A percentile compares a stretch with the other conserved stretches of the same genome.
These are phyloP conservation scores for Talaromyces ruber DNA, from an alignment of 495 filamentous ascomycete species.

Conservation along the genomic window DNA sequence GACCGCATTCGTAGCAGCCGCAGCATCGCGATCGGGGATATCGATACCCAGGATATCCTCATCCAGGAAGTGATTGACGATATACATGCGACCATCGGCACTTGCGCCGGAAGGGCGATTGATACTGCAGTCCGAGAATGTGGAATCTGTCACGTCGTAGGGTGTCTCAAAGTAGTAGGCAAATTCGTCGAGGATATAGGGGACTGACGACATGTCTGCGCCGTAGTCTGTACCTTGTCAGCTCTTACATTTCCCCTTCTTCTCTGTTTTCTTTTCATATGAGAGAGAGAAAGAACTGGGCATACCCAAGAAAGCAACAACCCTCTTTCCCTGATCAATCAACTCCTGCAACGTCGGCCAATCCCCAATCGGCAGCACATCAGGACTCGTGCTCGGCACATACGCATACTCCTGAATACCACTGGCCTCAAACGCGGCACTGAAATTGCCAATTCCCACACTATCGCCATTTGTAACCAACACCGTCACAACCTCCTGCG, in stretches of 20 bases:
- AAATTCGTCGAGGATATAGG: constrained; percentile 65
- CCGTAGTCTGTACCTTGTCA: constrained; percentile 31
- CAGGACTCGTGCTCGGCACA: constrained; percentile 27
- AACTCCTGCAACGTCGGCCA: constrained; percentile 61
- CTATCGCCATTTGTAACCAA: constrained; percentile 61
- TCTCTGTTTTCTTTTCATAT: no score
- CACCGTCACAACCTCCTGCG: constrained; percentile 61
- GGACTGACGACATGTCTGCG: constrained; percentile 32
- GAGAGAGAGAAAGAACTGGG: constrained; percentile 5
- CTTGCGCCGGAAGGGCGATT: constrained; percentile 48
- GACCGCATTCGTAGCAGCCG: constrained; percentile 48
- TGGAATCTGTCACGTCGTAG: constrained; percentile 47
- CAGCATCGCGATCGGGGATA: constrained; percentile 46
- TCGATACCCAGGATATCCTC: constrained; percentile 35
- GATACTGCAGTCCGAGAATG: constrained; percentile 46
- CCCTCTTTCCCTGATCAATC: constrained; percentile 49
- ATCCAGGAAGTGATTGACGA: constrained; percentile 42
- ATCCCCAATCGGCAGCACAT: constrained; percentile 20
- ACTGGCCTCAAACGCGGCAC: constrained; percentile 39
- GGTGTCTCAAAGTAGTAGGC: constrained; percentile 63
- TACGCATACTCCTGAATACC: constrained; percentile 54
- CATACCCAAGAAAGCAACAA: constrained; percentile 54
- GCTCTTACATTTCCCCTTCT: neutral
- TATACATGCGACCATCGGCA: constrained; percentile 44
- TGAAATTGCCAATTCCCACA: constrained; percentile 39